Evolutionary conservation across 2,329 filamentous ascomycete genomes (phyloP), one percentile per base, ranked within the genome.

Genomic region (Ascosphaera aggregata): DNA sequence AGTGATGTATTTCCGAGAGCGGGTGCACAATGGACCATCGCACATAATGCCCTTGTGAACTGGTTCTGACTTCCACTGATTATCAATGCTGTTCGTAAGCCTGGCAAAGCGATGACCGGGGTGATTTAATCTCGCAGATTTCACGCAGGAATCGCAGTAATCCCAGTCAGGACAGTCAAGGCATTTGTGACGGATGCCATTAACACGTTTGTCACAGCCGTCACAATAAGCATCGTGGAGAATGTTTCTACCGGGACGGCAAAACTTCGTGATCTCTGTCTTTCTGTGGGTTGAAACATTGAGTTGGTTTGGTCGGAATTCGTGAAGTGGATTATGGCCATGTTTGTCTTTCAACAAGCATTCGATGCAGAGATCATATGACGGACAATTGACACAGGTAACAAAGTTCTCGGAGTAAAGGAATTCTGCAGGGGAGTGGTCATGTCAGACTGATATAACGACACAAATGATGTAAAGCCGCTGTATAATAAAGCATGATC

Each of bases 81-180:
- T 51, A 50, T 61, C 48, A 34, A 65, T 64, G 16, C 77, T 71
- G 49, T 82, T 78, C 51, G 89, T 93, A 47, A 98, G 69, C 34
- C 82, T 73, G 9, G 80, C 80, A 53, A 98, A 95, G 47, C 85
- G 79, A 57, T 98, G 89, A 41, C 69, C 67, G 15, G 80, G 73
- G 55, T 98, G 91, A 38, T 69, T 72, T 49, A 72, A 66, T 43
- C 60, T 57, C 35, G 80, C 76, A 46, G 67, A 71, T 48, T 66
- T 60, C 42, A 81, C 58, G 58, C 91, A 98, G 7, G 71, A 64
- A 18, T 69, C 67, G 64, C 89, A 98, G 61, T 80, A 95, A 52
- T 98, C 89, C 79, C 82, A 98, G 57, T 98, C 89, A 34, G 91
- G 89, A 64, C 89, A 98, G 54, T 82, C 76, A 46, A 95, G 66